Base-by-base conservation (phyloP, 2,329 filamentous ascomycete species). In the Pseudonectria buxi region DNA sequence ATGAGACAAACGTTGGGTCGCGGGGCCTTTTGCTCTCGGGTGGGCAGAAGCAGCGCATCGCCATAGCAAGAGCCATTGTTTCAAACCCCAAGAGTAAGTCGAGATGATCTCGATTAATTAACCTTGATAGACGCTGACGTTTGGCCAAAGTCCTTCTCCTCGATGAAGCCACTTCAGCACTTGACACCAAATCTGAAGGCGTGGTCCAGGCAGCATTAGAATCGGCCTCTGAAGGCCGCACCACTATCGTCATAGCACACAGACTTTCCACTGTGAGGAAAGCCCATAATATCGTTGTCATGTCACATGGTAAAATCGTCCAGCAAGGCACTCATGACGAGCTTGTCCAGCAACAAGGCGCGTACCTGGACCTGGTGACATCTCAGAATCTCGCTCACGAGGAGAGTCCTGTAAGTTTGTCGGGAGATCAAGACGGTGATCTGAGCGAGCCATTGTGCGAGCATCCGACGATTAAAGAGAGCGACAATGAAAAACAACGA, bases 111-210 rank as follows among this genome's bases (percentile, higher is more conserved):
- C n/a, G n/a, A n/a, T n/a, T n/a, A n/a, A n/a, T n/a, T n/a, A n/a
- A n/a, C n/a, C n/a, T n/a, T n/a, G n/a, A n/a, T n/a, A n/a, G n/a
- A n/a, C n/a, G n/a, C n/a, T n/a, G n/a, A n/a, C n/a, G n/a, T n/a
- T n/a, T n/a, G n/a, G n/a, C n/a, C n/a, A n/a, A n/a, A n/a, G n/a
- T 86, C 33, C 61, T 86, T 2, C 74, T 86, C 7, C 63, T 80
- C 3, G 81, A 84, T 44, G 80, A 84, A 57, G 79, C 79, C 1
- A 84, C 80, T 0, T 76, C 72, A 12, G 73, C 78, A 1, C 50
- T 67, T 24, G 61, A 67, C 24, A 56, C 59, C 2, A 50, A 44
- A 24, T 49, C 59, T 2, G 60, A 65, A 18, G 59, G 56, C 27
- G 56, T 62, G 1, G 72, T 78, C 13, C 67, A 72, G 45, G 49